phyloP scores from a whole-genome alignment of 176 grass and related monocot genomes.

The Cenchrus fungigraminus region DNA sequence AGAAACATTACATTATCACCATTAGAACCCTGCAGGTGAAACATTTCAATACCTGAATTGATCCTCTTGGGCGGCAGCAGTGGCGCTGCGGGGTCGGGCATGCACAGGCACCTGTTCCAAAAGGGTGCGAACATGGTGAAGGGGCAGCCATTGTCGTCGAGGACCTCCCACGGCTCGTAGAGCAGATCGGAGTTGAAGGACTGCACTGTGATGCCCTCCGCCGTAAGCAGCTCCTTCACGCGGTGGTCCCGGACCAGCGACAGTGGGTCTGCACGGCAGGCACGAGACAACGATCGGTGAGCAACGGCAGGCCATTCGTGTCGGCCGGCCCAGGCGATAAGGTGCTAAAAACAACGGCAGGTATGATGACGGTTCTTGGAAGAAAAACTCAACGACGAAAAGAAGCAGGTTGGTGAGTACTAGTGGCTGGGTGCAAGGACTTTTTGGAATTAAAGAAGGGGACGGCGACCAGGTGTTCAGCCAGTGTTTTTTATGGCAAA shows the following conservation, averaged over 20 bases:
- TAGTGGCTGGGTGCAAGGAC: not conserved
- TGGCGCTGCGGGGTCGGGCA: slow-evolving; percentile 81
- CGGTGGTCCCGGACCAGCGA: slow-evolving; percentile 84
- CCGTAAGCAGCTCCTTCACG: slow-evolving; percentile 75
- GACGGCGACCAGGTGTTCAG: slow-evolving; percentile 34
- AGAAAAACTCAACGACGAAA: not conserved
- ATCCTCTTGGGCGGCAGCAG: slow-evolving; percentile 94
- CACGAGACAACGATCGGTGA: slow-evolving; percentile 50
- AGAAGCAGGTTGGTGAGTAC: slow-evolving; percentile 33
- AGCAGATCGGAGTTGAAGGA: slow-evolving; percentile 97
- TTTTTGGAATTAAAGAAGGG: slow-evolving; percentile 57
- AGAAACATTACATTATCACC: not conserved
- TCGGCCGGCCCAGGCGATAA: slow-evolving; percentile 30
- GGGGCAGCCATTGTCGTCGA: slow-evolving; percentile 75
- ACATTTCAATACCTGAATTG: slow-evolving; percentile 60
- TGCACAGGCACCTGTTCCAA: slow-evolving; percentile 92
- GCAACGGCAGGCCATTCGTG: slow-evolving; percentile 41
- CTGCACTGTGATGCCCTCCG: slow-evolving; percentile 76
- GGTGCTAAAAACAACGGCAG: not conserved
- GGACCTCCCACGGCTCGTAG: slow-evolving; percentile 97
- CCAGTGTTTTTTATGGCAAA: slow-evolving; percentile 35
- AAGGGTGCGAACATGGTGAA: slow-evolving; percentile 94
- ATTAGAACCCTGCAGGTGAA: not conserved
- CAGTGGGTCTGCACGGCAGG: slow-evolving; percentile 76
- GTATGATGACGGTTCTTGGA: slow-evolving; percentile 15